Evolutionary conservation across 2,329 filamentous ascomycete genomes (phyloP), one percentile per base, ranked within the genome.

Genomic region (Gaeumannomyces tritici): DNA sequence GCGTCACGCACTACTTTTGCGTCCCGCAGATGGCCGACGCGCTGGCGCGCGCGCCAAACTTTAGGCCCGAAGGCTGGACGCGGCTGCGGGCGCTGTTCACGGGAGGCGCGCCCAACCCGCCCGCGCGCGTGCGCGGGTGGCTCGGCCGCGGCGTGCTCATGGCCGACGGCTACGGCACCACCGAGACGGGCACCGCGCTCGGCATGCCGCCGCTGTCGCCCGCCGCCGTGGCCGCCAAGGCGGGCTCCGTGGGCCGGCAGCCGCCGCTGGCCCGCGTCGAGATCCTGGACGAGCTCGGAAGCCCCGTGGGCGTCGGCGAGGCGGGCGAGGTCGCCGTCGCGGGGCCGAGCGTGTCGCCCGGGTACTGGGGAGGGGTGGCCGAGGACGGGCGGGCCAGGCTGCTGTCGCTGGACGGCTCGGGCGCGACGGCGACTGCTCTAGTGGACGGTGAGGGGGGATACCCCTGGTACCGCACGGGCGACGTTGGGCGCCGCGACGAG

Each of bases 91-190:
- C 57, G 15, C 56, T 64, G 42, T 63, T 64, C 29, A 63, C 61
- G 3, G 64, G 63, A 13, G 64, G 64, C 35, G 59, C 63, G 28
- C 64, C 64, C 4, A 63, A 61, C 29, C 63, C 63, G 11, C 24
- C 62, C 0, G 29, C 33, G 1, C 26, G 42, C n/a, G 47, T 64
- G n/a, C 24, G 6, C 8, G 59, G 57, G 60, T 65, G 63, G 63
- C 63, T 64, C 6, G 59, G 60, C 15, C 31, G 55, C 4, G 56
- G 63, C 26, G 61, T 65, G 9, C 33, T 28, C 15, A 63, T 65
- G 61, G 54, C 57, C 11, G 58, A 65, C 24, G 64, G 63, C n/a
- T 65, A 63, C 31, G 64, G 64, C 33, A 62, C 64, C 56, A 65
- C 63, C 6, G 64, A 65, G 63, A 59, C 60, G 1, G 63, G 61